Evolutionary conservation across 768 basidiomycete species (phyloP), one percentile per base, ranked within the genome.

Genomic region (Agaricus blazei): DNA sequence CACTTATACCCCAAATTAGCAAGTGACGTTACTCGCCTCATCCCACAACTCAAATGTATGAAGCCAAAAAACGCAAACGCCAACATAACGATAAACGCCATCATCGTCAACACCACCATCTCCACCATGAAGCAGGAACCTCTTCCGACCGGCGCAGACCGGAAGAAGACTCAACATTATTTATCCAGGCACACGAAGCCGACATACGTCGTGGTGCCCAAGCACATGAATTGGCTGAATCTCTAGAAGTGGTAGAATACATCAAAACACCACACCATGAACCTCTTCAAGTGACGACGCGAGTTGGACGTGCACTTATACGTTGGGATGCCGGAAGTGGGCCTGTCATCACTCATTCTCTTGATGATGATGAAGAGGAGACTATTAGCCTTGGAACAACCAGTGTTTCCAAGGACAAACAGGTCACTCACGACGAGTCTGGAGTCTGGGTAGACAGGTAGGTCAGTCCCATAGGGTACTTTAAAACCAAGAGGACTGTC

Each of bases 401-500:
- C 9, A 36, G 29, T 4, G 23, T 36, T 8, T 11, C 48, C 9
- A 52, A 51, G 27, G n/a, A 46, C 36, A 19, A 8, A 12, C 12
- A 9, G 6, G 4, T 15, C 52, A 40, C 48, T 40, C 46, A 55
- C 3, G 53, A 61, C 1, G 58, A 56, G 7, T 65, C 70, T 34
- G 71, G 65, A 23, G 62, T 89, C 3, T 93, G 87, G 89, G 81
- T 90, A 52, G 91, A 95, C 75, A 85, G 91, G 91, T 93, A 83
- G 66, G 87, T 79, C 31, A 36, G 23, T 24, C 26, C 19, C n/a
- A 11, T 37, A 46, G 36, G 34, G 14, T 27, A 31, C 34, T 34
- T 4, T 19, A 48, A 34, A 15, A 1, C 59, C 67, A 61, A 69
- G 34, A 60, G 54, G 50, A 50, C 54, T 34, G 7, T 34, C 7